Percentiles rank a stretch among this genome's conserved stretches.
Evolutionary conservation across 1,284 basidiomycete species (phyloP).

Genomic region (Papiliotrema flavescens): DNA sequence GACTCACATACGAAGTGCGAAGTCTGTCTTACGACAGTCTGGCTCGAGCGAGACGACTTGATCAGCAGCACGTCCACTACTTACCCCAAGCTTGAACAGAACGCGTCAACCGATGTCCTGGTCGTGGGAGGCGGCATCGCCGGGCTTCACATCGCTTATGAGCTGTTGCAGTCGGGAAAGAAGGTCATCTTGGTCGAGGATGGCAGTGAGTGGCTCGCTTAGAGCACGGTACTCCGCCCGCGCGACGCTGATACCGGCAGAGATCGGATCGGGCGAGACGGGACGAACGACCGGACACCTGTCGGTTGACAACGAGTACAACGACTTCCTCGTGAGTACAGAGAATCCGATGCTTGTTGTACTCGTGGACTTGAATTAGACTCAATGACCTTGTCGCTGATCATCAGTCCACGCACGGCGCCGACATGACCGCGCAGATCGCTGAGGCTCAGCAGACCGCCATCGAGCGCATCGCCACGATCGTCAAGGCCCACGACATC

Average conservation of each 20-base stretch:
- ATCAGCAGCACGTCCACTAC: neutral
- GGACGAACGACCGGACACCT: slow-evolving; percentile 22
- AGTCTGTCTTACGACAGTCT: slow-evolving; percentile 8
- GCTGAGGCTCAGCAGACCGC: slow-evolving; percentile 20
- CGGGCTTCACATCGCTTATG: slow-evolving; percentile 22
- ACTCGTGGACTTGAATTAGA: too few relatives aligned
- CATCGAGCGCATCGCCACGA: slow-evolving; percentile 21
- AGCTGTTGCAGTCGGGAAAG: slow-evolving; percentile 17
- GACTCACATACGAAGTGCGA: too few relatives aligned
- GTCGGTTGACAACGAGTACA: slow-evolving; percentile 22
- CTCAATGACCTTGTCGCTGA: too few relatives aligned
- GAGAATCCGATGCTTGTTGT: too few relatives aligned
- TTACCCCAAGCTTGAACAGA: slow-evolving; percentile 12
- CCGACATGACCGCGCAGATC: slow-evolving; percentile 15
- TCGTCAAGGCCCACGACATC: slow-evolving; percentile 19
- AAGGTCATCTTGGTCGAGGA: slow-evolving; percentile 20
- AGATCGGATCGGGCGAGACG: slow-evolving; percentile 24
- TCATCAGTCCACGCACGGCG: slow-evolving; percentile 9
- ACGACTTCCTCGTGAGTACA: slow-evolving; percentile 17
- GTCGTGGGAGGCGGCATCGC: slow-evolving; percentile 24
- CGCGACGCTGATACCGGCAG: slow-evolving; percentile 3
- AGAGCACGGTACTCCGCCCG: neutral
- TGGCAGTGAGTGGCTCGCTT: slow-evolving; percentile 17
- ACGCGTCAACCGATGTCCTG: slow-evolving; percentile 16
- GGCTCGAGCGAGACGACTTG: slow-evolving; percentile 20